phyloP scores from a whole-genome alignment of 805 yeast species.

The Candida morakotiae region DNA sequence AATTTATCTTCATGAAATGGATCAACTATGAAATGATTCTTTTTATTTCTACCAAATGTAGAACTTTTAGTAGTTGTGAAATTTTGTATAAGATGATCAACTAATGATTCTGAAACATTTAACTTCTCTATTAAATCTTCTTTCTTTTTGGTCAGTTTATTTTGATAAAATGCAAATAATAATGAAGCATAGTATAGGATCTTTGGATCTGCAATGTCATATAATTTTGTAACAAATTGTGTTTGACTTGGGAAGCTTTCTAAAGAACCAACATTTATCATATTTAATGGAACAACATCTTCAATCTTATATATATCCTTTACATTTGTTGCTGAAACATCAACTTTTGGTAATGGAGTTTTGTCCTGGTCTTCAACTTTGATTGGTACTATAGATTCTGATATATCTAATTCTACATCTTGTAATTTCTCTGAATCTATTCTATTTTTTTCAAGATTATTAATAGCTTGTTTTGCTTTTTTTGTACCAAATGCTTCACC shows the following conservation, averaged over 20 bases:
- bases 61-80: constrained; percentile 68
- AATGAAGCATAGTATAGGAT: constrained; percentile 77
- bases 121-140: constrained; percentile 58
- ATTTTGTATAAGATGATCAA: constrained; percentile 67
- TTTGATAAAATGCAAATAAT: constrained; percentile 72
- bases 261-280: constrained; percentile 55
- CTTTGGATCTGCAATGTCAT: constrained; percentile 27
- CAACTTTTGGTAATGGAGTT: constrained; percentile 65
- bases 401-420: constrained; percentile 72
- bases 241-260: constrained; percentile 54
- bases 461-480: constrained; percentile 88
- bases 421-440: constrained; percentile 81
- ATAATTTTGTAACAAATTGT: constrained; percentile 49
- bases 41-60: constrained; percentile 68
- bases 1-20: constrained; percentile 87
- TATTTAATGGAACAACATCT: constrained; percentile 65
- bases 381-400: constrained; percentile 56
- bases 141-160: constrained; percentile 59
- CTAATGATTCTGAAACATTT: constrained; percentile 62
- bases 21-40: constrained; percentile 73
- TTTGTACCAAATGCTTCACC: constrained; percentile 98
- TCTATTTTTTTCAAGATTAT: constrained; percentile 74
- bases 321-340: constrained; percentile 73
- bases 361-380: constrained; percentile 48
- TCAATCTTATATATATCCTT: constrained; percentile 78